Percentiles rank a stretch among this genome's conserved stretches.
Conservation (phyloP, 805 yeast genomes). For the Lachancea thermotolerans region DNA sequence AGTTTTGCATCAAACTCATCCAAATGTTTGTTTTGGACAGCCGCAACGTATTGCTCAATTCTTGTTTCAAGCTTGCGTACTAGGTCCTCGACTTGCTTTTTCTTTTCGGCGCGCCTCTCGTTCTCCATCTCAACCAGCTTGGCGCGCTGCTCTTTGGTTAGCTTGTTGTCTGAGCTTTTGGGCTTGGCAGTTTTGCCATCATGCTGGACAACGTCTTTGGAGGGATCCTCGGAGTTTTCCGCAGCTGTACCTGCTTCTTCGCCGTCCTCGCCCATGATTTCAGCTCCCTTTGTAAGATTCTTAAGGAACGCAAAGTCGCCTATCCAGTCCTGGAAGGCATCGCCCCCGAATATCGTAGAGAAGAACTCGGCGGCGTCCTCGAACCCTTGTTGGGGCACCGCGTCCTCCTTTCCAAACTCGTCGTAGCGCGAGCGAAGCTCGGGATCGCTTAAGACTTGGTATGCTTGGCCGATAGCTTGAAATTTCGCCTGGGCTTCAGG, state of each 20-base stretch:
- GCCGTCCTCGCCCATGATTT: constrained; percentile 32
- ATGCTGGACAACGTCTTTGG: constrained; percentile 24
- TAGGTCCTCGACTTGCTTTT: constrained; percentile 44
- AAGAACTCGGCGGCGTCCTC: constrained; percentile 87
- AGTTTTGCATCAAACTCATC: constrained; percentile 46
- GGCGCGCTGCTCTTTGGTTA: constrained; percentile 41
- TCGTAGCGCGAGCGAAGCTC: constrained; percentile 69
- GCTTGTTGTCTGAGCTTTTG: constrained; percentile 21
- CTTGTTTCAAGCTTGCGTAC: constrained; percentile 41
- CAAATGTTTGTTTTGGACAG: constrained; percentile 42
- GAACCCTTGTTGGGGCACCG: constrained; percentile 62
- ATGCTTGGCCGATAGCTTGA: constrained; percentile 66
- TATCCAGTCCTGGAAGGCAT: constrained; percentile 68
- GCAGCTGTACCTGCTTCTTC: constrained; percentile 13
- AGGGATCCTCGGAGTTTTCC: constrained; percentile 6
- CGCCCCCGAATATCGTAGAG: constrained; percentile 78
- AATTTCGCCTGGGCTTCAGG: constrained; percentile 83
- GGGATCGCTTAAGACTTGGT: constrained; percentile 72
- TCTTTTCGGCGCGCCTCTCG: constrained; percentile 46
- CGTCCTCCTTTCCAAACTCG: constrained; percentile 73
- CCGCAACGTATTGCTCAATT: constrained; percentile 39
- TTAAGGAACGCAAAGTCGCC: constrained; percentile 69
- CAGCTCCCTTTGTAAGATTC: constrained; percentile 54
- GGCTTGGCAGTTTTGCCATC: constrained; percentile 31
- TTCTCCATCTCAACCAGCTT: constrained; percentile 44